phyloP scores from a whole-genome alignment of 2,329 filamentous ascomycete genomes.

The Aspergillus sclerotialis region DNA sequence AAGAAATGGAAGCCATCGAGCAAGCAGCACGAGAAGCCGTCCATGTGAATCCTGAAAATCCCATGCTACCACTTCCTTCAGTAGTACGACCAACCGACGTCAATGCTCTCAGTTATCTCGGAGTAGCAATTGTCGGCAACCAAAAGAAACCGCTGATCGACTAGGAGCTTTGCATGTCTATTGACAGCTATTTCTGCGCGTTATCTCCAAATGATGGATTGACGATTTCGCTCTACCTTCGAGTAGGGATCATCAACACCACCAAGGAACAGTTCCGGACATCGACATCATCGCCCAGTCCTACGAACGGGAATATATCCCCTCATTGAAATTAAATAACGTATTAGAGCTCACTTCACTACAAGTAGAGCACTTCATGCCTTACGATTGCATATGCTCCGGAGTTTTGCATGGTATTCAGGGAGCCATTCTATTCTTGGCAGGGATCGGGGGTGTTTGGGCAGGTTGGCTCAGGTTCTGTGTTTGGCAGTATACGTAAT shows the following conservation, averaged over 20 bases:
- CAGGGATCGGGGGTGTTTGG: too few relatives aligned
- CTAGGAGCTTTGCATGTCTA: constrained; percentile 35
- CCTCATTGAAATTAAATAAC: background rate
- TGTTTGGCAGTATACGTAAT: too few relatives aligned
- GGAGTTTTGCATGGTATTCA: constrained; percentile 26
- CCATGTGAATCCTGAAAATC: constrained; percentile 79
- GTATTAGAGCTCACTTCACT: constrained; percentile 7
- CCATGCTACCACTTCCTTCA: constrained; percentile 78
- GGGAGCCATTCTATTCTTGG: constrained; percentile 15
- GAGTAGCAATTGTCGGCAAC: constrained; percentile 57
- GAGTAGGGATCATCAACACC: too few relatives aligned
- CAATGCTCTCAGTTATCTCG: constrained; percentile 52
- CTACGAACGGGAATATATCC: background rate
- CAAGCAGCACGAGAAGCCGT: constrained; percentile 90
- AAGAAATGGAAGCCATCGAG: constrained; percentile 98
- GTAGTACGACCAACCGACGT: constrained; percentile 75
- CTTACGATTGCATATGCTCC: constrained; percentile 30
- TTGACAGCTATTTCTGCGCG: constrained; percentile 6
- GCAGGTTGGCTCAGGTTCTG: too few relatives aligned
- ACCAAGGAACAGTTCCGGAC: too few relatives aligned
- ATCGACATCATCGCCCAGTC: too few relatives aligned
- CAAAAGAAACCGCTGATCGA: constrained; percentile 60
- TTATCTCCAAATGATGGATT: constrained; percentile 3
- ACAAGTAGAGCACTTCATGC: constrained; percentile 16
- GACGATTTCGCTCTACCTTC: too few relatives aligned